Base-by-base conservation (phyloP, 1,139 yeast genomes). In the Pichia sp. region DNA sequence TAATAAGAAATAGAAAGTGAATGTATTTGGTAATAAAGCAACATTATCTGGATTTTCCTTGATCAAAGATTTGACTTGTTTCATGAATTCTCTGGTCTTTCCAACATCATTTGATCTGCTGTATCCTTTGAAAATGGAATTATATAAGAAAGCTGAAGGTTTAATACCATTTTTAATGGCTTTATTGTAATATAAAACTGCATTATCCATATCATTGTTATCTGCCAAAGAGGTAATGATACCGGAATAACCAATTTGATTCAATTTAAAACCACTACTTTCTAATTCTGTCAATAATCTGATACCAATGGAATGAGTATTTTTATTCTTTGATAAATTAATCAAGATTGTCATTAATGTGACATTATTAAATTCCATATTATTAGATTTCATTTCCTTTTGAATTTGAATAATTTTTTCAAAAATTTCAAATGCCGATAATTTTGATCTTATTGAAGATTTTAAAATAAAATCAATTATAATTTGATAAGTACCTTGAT, bases 401-500 rank as follows among this genome's bases (percentile, higher is more conserved):
- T 81, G 40, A 27, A 52, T 61, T 3, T 60, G 61, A 4, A 57
- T 55, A 36, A 66, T 57, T 23, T 64, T 64, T 8, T 67, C 64
- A 36, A 69, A 61, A 4, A 81, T 50, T 75, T n/a, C 64, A 60
- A 44, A 67, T 11, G 39, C 32, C 7, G 53, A 38, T 29, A 49
- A 59, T 10, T 81, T 47, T 28, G 46, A 36, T 28, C 43, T 78
- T 44, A 64, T 69, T 8, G 66, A 64, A 38, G 66, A 65, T 41
- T 72, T 79, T 64, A 81, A 71, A 53, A 74, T 69, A 44, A 72
- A 63, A 56, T 81, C 81, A 45, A 82, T 70, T 33, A 82, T 64
- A 36, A 74, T 73, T n/a, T 90, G 75, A 60, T 78, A 77, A 1
- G 92, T 81, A 16, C 78, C 79, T 42, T 78, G 70, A 57, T 81